A percentile compares a stretch with the other conserved stretches of the same genome.
These are phyloP conservation scores for Eucalyptus cladocalyx DNA, from an alignment of 345 rosid species.

Conservation along the genomic window DNA sequence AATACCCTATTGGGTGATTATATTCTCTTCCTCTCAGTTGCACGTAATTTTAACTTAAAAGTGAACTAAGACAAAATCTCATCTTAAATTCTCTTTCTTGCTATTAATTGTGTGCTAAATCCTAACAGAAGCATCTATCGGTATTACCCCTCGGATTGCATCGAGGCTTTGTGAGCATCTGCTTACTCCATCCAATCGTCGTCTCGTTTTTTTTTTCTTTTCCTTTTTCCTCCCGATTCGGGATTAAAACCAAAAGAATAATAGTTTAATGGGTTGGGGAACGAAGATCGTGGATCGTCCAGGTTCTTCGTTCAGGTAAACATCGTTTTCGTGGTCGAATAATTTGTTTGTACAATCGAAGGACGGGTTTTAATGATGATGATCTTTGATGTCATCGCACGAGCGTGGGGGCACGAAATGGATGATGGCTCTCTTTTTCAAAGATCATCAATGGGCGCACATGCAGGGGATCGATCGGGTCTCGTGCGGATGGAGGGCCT, in stretches of 20 bases:
- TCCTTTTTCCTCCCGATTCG: neutral
- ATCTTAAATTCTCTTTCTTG: neutral
- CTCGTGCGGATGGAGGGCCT: neutral
- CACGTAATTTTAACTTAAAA: no score
- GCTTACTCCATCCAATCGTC: neutral
- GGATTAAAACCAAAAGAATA: neutral
- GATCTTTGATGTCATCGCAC: neutral
- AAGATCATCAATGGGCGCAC: neutral
- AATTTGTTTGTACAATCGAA: neutral
- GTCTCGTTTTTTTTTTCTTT: neutral
- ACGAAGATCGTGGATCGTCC: neutral
- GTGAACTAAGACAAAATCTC: neutral
- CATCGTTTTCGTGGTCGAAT: neutral
- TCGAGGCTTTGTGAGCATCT: neutral
- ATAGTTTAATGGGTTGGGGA: neutral
- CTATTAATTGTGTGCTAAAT: neutral
- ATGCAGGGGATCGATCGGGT: neutral
- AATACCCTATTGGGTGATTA: no score
- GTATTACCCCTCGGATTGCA: fast-evolving
- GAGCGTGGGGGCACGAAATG: neutral
- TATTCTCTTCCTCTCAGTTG: no score
- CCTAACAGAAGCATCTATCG: neutral
- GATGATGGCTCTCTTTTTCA: neutral
- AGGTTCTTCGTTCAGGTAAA: neutral
- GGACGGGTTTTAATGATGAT: neutral